These are phyloP conservation scores for Trichoderma citrinoviride DNA, from an alignment of 2,329 filamentous ascomycete species.

Conservation along the genomic window DNA sequence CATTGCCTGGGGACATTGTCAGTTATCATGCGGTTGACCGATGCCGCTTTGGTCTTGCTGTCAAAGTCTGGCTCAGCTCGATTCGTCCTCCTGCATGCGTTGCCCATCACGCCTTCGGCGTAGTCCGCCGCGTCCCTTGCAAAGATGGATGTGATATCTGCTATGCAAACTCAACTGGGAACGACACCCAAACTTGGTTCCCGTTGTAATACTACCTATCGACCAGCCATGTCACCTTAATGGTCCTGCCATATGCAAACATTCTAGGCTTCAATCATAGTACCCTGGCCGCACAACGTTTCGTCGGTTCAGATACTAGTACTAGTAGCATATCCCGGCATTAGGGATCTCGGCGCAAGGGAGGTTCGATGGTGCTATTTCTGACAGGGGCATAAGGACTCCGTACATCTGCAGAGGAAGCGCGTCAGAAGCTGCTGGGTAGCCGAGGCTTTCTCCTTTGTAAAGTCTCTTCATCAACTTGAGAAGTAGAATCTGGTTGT, in stretches of 20 bases:
- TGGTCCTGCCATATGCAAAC: neutral
- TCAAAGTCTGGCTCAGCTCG: neutral
- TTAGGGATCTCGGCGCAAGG: neutral
- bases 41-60: neutral
- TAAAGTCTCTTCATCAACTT: no score
- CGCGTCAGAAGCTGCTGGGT: neutral
- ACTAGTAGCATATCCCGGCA: neutral
- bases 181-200: neutral
- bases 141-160: neutral
- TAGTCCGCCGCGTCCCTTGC: neutral
- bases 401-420: neutral
- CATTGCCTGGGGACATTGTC: neutral
- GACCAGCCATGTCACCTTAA: neutral
- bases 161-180: no score
- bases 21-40: neutral
- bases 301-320: neutral
- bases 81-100: neutral
- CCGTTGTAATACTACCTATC: neutral
- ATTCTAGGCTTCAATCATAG: no score
- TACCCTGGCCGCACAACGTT: neutral
- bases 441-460: no score
- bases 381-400: neutral
- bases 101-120: neutral
- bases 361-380: neutral
- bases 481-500: no score